phyloP scores from a whole-genome alignment of 2,329 filamentous ascomycete genomes.

The Mollisiaceae sp. region DNA sequence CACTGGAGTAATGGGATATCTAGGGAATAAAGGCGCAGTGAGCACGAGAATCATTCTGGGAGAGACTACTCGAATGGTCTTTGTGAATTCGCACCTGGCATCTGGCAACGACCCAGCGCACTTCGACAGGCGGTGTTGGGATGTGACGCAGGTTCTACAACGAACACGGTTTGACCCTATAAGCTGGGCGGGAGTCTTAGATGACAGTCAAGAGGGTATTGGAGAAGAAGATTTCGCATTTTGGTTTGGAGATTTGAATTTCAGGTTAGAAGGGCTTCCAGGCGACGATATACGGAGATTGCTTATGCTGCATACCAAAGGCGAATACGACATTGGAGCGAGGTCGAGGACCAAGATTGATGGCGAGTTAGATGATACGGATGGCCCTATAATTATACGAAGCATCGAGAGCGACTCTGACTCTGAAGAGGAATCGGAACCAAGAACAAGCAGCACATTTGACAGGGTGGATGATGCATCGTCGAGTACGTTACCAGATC shows the following conservation, averaged over 20 bases:
- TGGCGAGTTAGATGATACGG: conserved; percentile 49
- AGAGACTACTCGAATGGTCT: conserved; percentile 86
- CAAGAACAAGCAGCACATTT: conserved; percentile 33
- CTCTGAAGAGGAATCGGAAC: conserved; percentile 42
- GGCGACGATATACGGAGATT: conserved; percentile 88
- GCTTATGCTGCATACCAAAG: conserved; percentile 79
- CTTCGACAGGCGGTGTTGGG: conserved; percentile 85
- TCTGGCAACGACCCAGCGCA: conserved; percentile 81
- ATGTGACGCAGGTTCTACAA: conserved; percentile 76
- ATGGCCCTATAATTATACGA: conserved; percentile 54
- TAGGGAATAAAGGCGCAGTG: conserved; percentile 95
- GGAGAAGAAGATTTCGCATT: conserved; percentile 94
- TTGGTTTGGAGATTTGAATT: conserved; percentile 97
- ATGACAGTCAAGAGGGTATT: conserved; percentile 71
- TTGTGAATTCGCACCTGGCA: conserved; percentile 89
- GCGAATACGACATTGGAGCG: conserved; percentile 70
- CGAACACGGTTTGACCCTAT: conserved; percentile 82
- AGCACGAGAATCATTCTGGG: conserved; percentile 82
- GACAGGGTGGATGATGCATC: conserved; percentile 44
- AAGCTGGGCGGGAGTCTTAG: conserved; percentile 64
- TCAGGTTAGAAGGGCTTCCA: conserved; percentile 84
- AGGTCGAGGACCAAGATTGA: conserved; percentile 41
- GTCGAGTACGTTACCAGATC: conserved; percentile 57
- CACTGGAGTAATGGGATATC: conserved; percentile 88
- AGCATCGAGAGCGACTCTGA: conserved; percentile 53